phyloP scores from a whole-genome alignment of 2,329 filamentous ascomycete species.

The Sarocladiaceae sp. region DNA sequence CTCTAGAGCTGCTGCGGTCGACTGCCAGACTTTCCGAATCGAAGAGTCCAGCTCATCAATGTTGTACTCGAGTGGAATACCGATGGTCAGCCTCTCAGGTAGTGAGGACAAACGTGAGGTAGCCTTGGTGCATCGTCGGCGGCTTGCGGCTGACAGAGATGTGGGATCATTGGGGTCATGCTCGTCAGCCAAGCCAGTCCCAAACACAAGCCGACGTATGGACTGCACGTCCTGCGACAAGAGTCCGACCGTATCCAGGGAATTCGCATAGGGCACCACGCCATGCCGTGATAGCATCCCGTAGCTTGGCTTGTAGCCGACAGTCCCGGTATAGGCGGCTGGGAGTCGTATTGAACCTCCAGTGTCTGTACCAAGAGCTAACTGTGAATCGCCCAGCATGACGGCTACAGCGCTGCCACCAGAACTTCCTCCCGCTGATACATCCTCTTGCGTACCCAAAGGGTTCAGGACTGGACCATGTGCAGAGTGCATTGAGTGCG shows the following conservation, averaged over 20 bases:
- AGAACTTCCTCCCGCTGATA: slow-evolving; percentile 82
- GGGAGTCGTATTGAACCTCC: slow-evolving; percentile 84
- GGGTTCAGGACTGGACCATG: slow-evolving; percentile 59
- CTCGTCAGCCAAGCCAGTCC: slow-evolving; percentile 38
- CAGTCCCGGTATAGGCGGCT: slow-evolving; percentile 74
- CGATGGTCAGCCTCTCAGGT: slow-evolving; percentile 32
- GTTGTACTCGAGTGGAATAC: slow-evolving; percentile 75
- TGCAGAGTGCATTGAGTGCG: slow-evolving; percentile 66
- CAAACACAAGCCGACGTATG: slow-evolving; percentile 48
- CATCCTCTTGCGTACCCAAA: slow-evolving; percentile 20
- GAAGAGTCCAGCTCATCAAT: slow-evolving; percentile 67
- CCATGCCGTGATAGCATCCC: slow-evolving; percentile 80
- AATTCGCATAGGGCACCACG: slow-evolving; percentile 88
- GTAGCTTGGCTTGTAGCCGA: slow-evolving; percentile 90
- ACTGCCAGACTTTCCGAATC: slow-evolving; percentile 65
- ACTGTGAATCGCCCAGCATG: slow-evolving; percentile 46
- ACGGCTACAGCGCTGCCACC: slow-evolving; percentile 90
- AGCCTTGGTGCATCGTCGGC: slow-evolving; percentile 38
- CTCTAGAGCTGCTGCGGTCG: slow-evolving; percentile 53
- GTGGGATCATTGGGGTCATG: slow-evolving; percentile 72
- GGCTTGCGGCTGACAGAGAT: slow-evolving; percentile 51
- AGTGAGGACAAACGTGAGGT: slow-evolving; percentile 17
- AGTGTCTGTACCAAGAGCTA: slow-evolving; percentile 86
- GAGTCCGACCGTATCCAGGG: slow-evolving; percentile 82
- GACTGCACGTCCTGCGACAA: slow-evolving; percentile 49